phyloP scores from a whole-genome alignment of 2,329 filamentous ascomycete species.

The Aspergillus melleus region DNA sequence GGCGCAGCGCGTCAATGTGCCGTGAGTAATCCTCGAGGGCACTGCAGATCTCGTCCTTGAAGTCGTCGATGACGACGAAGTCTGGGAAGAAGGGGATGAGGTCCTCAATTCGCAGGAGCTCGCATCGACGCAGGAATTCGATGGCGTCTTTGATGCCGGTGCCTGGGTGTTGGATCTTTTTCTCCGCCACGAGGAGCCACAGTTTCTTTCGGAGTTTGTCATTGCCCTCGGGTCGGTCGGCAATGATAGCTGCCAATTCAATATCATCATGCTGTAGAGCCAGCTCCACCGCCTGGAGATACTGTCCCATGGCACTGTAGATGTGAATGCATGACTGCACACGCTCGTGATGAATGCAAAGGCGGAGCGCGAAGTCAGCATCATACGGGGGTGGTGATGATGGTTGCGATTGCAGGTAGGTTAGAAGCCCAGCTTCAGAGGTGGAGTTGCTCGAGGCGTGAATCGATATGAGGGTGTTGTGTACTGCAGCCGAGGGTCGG shows the following conservation, averaged over 20 bases:
- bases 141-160: conserved; percentile 91
- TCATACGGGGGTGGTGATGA: conserved; percentile 85
- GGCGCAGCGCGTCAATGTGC: conserved; percentile 82
- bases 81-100: conserved; percentile 98
- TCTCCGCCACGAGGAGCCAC: conserved; percentile 92
- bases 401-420: conserved; percentile 88
- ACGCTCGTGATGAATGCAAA: conserved; percentile 92
- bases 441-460: conserved; percentile 82
- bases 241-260: conserved; percentile 84
- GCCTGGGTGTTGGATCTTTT: conserved; percentile 78
- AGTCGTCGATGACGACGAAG: conserved; percentile 97
- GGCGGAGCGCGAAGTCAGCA: conserved; percentile 89
- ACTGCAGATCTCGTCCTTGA: conserved; percentile 95
- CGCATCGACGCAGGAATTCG: conserved; percentile 87
- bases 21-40: conserved; percentile 92
- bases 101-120: conserved; percentile 91
- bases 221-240: conserved; percentile 77
- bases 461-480: conserved; percentile 95
- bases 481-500: conserved; percentile 79
- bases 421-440: conserved; percentile 81
- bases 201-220: conserved; percentile 83
- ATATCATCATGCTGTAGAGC: conserved; percentile 87
- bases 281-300: conserved; percentile 87
- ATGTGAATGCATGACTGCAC: conserved; percentile 96
- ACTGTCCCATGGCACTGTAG: conserved; percentile 95